These are phyloP conservation scores for Penicillium verrucosum DNA, from an alignment of 2,329 filamentous ascomycete species.

Conservation along the genomic window DNA sequence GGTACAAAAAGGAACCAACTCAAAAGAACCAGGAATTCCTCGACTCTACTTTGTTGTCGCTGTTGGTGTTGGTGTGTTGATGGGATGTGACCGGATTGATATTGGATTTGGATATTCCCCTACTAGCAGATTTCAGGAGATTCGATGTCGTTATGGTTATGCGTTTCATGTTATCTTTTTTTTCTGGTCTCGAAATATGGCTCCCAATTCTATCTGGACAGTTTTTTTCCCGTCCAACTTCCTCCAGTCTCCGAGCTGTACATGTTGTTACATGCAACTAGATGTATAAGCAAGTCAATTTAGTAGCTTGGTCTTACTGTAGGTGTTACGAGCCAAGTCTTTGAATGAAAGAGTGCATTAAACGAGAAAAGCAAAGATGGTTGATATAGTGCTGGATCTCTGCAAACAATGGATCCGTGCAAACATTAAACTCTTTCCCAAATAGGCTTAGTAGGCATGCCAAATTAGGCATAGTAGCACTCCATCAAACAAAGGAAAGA, in stretches of 20 bases:
- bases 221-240: background rate
- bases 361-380: too few relatives aligned
- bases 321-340: too few relatives aligned
- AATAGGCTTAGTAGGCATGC: too few relatives aligned
- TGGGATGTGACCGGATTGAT: constrained; percentile 3
- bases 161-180: constrained; percentile 6
- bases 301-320: too few relatives aligned
- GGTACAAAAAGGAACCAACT: constrained; percentile 1
- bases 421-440: too few relatives aligned
- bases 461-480: too few relatives aligned
- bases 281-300: background rate
- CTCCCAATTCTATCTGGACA: background rate
- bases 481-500: too few relatives aligned
- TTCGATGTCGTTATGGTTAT: constrained; percentile 11
- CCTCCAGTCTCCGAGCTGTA: background rate
- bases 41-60: background rate
- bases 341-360: too few relatives aligned
- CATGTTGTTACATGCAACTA: background rate
- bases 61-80: constrained; percentile 2
- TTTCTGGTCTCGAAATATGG: background rate
- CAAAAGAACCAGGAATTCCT: background rate
- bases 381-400: too few relatives aligned
- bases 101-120: constrained; percentile 11
- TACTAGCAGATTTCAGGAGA: constrained; percentile 4
- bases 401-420: too few relatives aligned